phyloP scores from a whole-genome alignment of 2,329 filamentous ascomycete species.

The Ascochyta koolunga region DNA sequence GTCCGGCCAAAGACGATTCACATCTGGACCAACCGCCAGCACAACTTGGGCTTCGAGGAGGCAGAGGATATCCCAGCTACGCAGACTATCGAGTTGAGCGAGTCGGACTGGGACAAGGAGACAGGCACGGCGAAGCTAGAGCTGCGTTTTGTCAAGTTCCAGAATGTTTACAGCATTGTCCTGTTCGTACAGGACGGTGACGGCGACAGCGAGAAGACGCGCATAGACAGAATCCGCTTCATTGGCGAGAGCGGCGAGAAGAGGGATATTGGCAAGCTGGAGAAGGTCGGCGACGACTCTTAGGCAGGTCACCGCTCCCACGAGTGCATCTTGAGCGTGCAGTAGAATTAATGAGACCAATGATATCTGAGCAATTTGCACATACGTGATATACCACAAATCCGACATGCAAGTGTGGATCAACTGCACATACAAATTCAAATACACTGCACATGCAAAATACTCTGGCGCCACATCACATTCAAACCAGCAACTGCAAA shows the following conservation, averaged over 20 bases:
- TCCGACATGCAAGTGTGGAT: not conserved
- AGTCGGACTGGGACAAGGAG: slow-evolving; percentile 73
- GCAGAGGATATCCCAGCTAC: slow-evolving; percentile 84
- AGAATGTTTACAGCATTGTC: slow-evolving; percentile 85
- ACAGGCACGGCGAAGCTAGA: slow-evolving; percentile 59
- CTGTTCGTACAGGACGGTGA: slow-evolving; percentile 85
- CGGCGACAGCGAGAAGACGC: slow-evolving; percentile 82
- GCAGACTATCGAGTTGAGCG: slow-evolving; percentile 76
- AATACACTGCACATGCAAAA: not conserved
- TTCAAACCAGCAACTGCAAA: not conserved
- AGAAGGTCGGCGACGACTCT: slow-evolving; percentile 83
- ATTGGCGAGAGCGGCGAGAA: slow-evolving; percentile 92
- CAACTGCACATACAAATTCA: not conserved
- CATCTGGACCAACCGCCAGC: slow-evolving; percentile 84
- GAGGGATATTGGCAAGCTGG: slow-evolving; percentile 89
- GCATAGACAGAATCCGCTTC: slow-evolving; percentile 77
- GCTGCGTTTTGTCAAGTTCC: slow-evolving; percentile 95
- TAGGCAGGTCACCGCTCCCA: not conserved
- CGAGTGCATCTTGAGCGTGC: not conserved
- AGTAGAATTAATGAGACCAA: slow-evolving; percentile 13
- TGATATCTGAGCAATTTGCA: not conserved
- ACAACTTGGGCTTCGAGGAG: slow-evolving; percentile 93
- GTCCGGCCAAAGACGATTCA: slow-evolving; percentile 84
- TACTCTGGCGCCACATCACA: not conserved
- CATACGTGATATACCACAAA: not conserved